Evolutionary conservation across 2,329 filamentous ascomycete species (phyloP), one percentile per base, ranked within the genome.

Genomic region (Talaromyces albobiverticillius): DNA sequence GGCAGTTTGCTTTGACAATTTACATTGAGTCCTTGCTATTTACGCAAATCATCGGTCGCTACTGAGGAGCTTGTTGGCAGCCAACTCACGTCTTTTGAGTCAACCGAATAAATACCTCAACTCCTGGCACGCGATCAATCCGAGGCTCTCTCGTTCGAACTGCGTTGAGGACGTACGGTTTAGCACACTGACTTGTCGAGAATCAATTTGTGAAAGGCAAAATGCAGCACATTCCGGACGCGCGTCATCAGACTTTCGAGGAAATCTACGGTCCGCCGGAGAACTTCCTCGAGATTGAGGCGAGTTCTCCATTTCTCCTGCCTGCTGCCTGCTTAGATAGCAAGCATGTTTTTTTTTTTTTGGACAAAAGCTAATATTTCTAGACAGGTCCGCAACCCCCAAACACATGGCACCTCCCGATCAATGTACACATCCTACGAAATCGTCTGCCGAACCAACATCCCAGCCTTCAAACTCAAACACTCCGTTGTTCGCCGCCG

Each of bases 341-440:
- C 23, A 38, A 3, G 5, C 23, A 6, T n/a, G 20, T 29, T n/a
- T 4, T 43, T 20, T 18, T 13, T 45, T 13, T 20, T 8, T 10
- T 18, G 23, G 25, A 23, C 2, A n/a, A n/a, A n/a, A n/a, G n/a
- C n/a, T n/a, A n/a, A n/a, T n/a, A n/a, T n/a, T n/a, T n/a, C n/a
- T n/a, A n/a, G n/a, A n/a, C 20, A 95, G 91, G 90, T 97, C 64
- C 88, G 88, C 70, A 94, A 94, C 72, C 94, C 94, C 31, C 87
- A 91, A 76, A 96, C 92, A 25, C 90, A 95, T 74, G 94, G 95
- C 71, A 91, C 94, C 68, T 93, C 92, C 60, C 89, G 94, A 63
- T 84, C 85, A 77, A 96, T 96, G 91, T 97, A 97, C 80, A 99
- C 94, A 52, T 94, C 95, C 76, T 99, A 97, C 80, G 92, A 97